Base-by-base conservation (phyloP, 2,329 filamentous ascomycete genomes). In the Thelonectria olida region DNA sequence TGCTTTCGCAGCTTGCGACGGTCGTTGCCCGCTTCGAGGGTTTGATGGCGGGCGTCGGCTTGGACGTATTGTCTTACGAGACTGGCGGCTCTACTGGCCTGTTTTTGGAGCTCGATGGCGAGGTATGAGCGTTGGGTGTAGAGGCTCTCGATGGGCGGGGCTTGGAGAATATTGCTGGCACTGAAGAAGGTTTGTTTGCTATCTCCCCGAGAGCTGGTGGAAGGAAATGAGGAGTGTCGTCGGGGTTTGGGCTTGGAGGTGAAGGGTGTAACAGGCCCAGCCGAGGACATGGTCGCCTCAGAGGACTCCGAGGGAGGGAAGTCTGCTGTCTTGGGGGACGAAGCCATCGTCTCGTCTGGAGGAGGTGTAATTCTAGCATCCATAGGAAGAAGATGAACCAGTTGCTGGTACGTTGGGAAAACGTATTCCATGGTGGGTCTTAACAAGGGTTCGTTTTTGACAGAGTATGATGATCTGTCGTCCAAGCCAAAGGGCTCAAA, bases 121-220 rank as follows among this genome's bases (percentile, higher is more conserved):
- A 87, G 79, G 59, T 85, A 85, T 7, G 78, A 72, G 12, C 78
- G 76, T 65, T 88, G 84, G 4, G 72, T 71, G 54, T 80, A 76
- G 4, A 85, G 74, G 5, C 79, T 77, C 17, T 79, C 75, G 49
- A 82, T 76, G 0, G 79, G 69, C 2, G 81, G 76, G 2, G 77
- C 78, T 3, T 75, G 71, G 44, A 81, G 71, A 57, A 76, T 66
- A 15, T 64, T 56, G 23, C 60, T 67, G 10, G 54, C 50, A 17
- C 60, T 63, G 50, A 13, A 7, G 20, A 55, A 42, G 5, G 59
- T n/a, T 9, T 55, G n/a, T 44, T 4, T 61, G 17, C 54, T 28
- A 15, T 63, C 44, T 25, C 52, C 20, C 22, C 27, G 54, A n/a
- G 60, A 27, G 3, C 49, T 54, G 13, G 22, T 36, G 8, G 28